Conservation (phyloP, 805 yeast genomes). For the Starmerella kuoi region DNA sequence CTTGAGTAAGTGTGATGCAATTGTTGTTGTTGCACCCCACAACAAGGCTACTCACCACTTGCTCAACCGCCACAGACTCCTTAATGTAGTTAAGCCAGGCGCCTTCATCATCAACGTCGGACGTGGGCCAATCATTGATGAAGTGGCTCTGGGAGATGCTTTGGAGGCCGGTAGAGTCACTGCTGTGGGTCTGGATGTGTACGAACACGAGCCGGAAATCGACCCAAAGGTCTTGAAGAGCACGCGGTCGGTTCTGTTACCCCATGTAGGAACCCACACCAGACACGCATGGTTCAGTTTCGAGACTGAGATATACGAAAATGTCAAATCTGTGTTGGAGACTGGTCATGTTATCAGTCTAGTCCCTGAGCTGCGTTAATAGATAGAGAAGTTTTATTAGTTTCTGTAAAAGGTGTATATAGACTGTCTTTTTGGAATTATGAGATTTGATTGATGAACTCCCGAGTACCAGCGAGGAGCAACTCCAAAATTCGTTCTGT, state of each 20-base stretch:
- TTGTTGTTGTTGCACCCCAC: conserved; percentile 67
- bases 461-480: neutral
- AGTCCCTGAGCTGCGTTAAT: conserved; percentile 27
- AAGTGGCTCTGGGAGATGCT: conserved; percentile 39
- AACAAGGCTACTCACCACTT: conserved; percentile 59
- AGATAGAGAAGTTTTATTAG: neutral
- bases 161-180: conserved; percentile 44
- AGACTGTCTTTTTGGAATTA: too few relatives aligned
- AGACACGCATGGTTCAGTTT: conserved; percentile 56
- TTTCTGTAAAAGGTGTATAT: too few relatives aligned
- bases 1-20: conserved; percentile 48
- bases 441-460: neutral
- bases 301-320: conserved; percentile 64
- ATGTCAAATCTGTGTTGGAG: conserved; percentile 41
- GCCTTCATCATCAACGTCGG: conserved; percentile 74
- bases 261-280: conserved; percentile 82
- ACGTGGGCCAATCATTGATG: conserved; percentile 70
- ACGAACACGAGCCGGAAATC: conserved; percentile 50
- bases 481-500: neutral
- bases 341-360: conserved; percentile 55
- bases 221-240: conserved; percentile 41
- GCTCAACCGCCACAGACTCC: conserved; percentile 46
- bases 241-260: conserved; percentile 51
- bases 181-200: conserved; percentile 53
- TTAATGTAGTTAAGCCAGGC: conserved; percentile 58